Percentiles rank a stretch among this genome's conserved stretches.
These are phyloP conservation scores for Skeletonema potamos DNA, from an alignment of 108 stramenopile species.

Conservation along the genomic window DNA sequence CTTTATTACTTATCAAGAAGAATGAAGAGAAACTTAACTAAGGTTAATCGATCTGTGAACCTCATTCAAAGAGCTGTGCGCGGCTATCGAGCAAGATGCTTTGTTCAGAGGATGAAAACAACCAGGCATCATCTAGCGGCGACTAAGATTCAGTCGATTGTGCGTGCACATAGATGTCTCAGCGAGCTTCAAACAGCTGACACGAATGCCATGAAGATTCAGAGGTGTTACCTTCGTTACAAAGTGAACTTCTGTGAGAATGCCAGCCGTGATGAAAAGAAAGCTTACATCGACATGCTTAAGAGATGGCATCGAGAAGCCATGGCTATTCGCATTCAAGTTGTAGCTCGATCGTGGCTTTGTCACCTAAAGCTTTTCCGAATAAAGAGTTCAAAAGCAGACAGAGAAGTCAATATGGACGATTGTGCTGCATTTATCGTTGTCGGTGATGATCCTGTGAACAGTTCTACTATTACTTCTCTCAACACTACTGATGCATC, in stretches of 20 bases:
- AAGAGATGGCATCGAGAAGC: not conserved
- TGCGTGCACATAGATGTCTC: not conserved
- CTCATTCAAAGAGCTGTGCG: not conserved
- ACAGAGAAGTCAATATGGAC: too few relatives aligned
- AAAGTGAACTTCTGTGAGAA: not conserved
- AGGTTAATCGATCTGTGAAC: not conserved
- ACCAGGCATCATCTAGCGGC: not conserved
- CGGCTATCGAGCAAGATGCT: not conserved
- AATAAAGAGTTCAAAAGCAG: too few relatives aligned
- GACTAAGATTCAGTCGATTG: slow-evolving; percentile 1
- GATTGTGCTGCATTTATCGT: too few relatives aligned
- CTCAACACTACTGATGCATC: not conserved
- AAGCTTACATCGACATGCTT: not conserved
- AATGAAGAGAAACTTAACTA: not conserved
- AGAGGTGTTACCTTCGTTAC: not conserved
- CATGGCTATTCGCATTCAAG: not conserved
- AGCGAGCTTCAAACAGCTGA: not conserved
- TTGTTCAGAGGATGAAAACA: not conserved
- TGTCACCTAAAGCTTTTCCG: not conserved
- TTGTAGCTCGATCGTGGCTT: not conserved
- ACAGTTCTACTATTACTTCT: too few relatives aligned
- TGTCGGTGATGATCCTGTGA: too few relatives aligned
- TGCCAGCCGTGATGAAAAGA: not conserved
- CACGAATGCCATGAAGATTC: not conserved
- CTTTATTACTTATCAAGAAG: not conserved